phyloP scores from a whole-genome alignment of 768 basidiomycete genomes.

The Wakefieldia striispora region DNA sequence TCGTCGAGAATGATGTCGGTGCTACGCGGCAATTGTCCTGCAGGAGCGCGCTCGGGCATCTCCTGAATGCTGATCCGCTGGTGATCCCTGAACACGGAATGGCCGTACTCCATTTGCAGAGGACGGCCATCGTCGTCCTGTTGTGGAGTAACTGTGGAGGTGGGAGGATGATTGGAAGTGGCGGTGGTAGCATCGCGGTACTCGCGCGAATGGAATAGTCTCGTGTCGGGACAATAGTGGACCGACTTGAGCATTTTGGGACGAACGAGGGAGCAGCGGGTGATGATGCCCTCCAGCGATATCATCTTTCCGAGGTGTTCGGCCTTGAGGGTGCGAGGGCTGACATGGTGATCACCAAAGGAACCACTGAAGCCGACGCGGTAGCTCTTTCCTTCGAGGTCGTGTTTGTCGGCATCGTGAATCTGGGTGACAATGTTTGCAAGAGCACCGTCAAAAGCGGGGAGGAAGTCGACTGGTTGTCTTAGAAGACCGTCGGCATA shows the following conservation, averaged over 20 bases:
- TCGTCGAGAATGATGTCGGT: conserved; percentile 96
- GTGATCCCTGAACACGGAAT: conserved; percentile 91
- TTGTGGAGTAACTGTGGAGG: conserved; percentile 83
- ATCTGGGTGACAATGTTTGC: conserved; percentile 67
- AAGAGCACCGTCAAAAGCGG: conserved; percentile 88
- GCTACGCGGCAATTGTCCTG: conserved; percentile 93
- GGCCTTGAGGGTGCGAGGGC: conserved; percentile 86
- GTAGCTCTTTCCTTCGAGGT: conserved; percentile 75
- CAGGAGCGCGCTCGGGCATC: conserved; percentile 98
- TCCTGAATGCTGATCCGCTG: conserved; percentile 98
- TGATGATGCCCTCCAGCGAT: conserved; percentile 96
- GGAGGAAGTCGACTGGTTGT: conserved; percentile 81
- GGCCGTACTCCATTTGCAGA: conserved; percentile 89
- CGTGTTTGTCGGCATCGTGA: conserved; percentile 78
- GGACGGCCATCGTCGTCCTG: conserved; percentile 87
- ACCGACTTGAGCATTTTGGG: conserved; percentile 98
- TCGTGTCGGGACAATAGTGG: conserved; percentile 90
- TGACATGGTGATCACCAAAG: conserved; percentile 98
- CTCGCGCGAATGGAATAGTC: conserved; percentile 78
- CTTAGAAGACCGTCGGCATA: conserved; percentile 87
- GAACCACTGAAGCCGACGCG: conserved; percentile 92
- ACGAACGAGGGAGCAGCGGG: conserved; percentile 94
- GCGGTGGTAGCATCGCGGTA: conserved; percentile 93
- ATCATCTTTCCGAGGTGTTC: conserved; percentile 95
- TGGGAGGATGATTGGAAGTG: conserved; percentile 82